phyloP scores from a whole-genome alignment of 176 grass and related monocot genomes.

The Bolboschoenus planiculmis region DNA sequence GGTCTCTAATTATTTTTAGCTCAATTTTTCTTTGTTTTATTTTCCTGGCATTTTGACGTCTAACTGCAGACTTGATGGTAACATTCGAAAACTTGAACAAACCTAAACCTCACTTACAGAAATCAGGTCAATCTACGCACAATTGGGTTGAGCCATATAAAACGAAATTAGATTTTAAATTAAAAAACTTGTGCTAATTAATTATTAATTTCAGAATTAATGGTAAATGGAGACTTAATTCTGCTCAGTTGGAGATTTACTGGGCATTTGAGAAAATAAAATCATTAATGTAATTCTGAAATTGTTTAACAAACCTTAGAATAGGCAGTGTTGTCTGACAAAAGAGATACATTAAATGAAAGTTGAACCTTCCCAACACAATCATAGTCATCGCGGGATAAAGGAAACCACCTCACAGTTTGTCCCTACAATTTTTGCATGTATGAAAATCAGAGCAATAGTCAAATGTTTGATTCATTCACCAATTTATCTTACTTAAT shows the following conservation, averaged over 20 bases:
- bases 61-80: not conserved
- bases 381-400: conserved; percentile 73
- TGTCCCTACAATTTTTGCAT: conserved; percentile 44
- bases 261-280: not conserved
- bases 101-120: not conserved
- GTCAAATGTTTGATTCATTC: not conserved
- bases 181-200: not conserved
- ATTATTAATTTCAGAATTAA: not conserved
- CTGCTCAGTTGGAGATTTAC: not conserved
- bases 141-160: not conserved
- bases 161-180: not conserved
- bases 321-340: conserved; percentile 45
- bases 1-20: not conserved
- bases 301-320: conserved; percentile 49
- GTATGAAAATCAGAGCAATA: not conserved
- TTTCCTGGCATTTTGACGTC: not conserved
- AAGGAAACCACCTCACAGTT: conserved; percentile 63
- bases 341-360: conserved; percentile 49
- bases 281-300: not conserved
- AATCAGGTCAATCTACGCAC: not conserved
- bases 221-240: not conserved
- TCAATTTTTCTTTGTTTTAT: not conserved
- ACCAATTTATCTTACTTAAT: conserved; percentile 4
- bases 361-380: conserved; percentile 85
- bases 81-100: not conserved